Percentiles rank a stretch among this genome's conserved stretches.
These are phyloP conservation scores for Funneliformis mosseae DNA, from an alignment of 192 early-diverging fungal genomes.

Conservation along the genomic window DNA sequence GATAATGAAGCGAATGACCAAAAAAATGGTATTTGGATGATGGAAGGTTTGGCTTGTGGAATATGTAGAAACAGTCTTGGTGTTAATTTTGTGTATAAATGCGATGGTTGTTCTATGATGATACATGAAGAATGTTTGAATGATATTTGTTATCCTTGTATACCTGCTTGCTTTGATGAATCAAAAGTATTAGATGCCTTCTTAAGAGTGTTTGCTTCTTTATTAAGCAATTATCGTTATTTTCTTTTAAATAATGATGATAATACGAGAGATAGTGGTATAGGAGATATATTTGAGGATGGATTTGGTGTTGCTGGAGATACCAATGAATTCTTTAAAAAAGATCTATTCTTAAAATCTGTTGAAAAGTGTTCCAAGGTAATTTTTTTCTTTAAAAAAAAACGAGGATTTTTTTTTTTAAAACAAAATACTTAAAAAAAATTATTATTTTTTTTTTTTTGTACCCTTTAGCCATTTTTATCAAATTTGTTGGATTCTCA, in stretches of 20 bases:
- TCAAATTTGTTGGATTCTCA: conserved; percentile 70
- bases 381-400: conserved; percentile 24
- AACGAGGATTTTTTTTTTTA: conserved; percentile 28
- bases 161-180: conserved; percentile 68
- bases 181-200: conserved; percentile 65
- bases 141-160: conserved; percentile 57
- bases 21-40: conserved; percentile 25
- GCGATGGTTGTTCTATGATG: conserved; percentile 44
- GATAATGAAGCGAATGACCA: conserved; percentile 1
- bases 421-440: neutral
- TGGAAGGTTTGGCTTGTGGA: conserved; percentile 26
- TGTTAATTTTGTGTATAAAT: conserved; percentile 24
- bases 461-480: conserved; percentile 55
- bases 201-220: conserved; percentile 74
- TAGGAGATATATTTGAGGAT: neutral
- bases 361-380: conserved; percentile 59
- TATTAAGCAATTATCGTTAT: conserved; percentile 70
- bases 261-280: neutral
- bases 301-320: neutral
- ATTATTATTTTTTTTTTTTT: neutral
- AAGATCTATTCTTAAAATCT: conserved; percentile 59
- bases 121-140: conserved; percentile 52
- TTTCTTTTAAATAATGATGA: conserved; percentile 45
- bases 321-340: conserved; percentile 48
- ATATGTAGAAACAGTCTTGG: conserved; percentile 22